Evolutionary conservation across 1,139 yeast species (phyloP), one percentile per base, ranked within the genome.

Genomic region (Lodderomyces orthopsilosis): DNA sequence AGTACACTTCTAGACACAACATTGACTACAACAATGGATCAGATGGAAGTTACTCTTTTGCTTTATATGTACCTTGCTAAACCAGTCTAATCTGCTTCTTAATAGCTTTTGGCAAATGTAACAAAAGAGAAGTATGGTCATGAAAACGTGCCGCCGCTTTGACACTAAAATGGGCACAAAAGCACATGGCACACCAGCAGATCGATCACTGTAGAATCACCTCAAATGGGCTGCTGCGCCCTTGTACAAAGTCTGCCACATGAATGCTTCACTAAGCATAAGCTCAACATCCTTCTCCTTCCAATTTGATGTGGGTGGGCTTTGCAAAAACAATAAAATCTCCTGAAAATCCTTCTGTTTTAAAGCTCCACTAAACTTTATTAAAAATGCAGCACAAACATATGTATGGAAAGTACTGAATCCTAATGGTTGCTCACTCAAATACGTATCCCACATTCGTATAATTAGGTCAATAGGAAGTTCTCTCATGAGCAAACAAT

Each of bases 401-500:
- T 93, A 93, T 7, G 93, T 90, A 61, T 93, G 99, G 64, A 94
- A 93, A 54, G 85, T 89, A 51, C 89, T 88, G 59, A 93, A 87
- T 4, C 98, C 97, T 30, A 85, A 75, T 0, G 93, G 84, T 4
- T 86, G 87, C 60, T 93, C 97, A 41, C 96, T 83, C 43, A 93
- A 66, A 61, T 93, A 93, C 0, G 99, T 91, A 59, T 93, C 99
- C 98, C 98, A 93, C 96, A 93, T 93, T 43, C 99, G 74, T 23
- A 90, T 81, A 7, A 93, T 87, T 47, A 89, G 76, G 33, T 74
- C 71, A 55, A 93, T 81, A 38, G 84, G 81, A 37, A 93, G 74
- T 58, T 93, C 99, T 52, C 99, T 77, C 99, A 93, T 93, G 43
- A 93, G 70, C 55, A 93, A 69, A 66, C 99, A 93, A 65, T 94